A percentile compares a stretch with the other conserved stretches of the same genome.
Conservation (phyloP, 805 yeast species). For the Starmerella scarabaei region DNA sequence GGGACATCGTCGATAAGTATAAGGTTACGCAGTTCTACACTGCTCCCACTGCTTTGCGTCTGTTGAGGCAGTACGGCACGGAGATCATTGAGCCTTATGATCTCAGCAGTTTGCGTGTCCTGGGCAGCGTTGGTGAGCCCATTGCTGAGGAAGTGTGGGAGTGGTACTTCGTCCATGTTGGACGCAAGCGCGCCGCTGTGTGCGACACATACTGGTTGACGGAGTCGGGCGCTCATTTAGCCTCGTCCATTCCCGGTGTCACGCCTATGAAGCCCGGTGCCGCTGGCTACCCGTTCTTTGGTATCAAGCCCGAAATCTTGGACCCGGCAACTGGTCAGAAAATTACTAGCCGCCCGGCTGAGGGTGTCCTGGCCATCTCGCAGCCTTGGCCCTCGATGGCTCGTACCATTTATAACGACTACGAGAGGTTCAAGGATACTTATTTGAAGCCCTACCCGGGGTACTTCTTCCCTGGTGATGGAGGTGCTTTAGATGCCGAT, state of each 20-base stretch:
- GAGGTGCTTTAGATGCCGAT: constrained; percentile 93
- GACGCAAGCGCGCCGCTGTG: constrained; percentile 77
- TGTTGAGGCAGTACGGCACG: constrained; percentile 82
- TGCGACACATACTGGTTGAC: constrained; percentile 99
- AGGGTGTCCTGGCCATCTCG: constrained; percentile 87
- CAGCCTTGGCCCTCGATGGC: constrained; percentile 98
- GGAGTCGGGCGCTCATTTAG: constrained; percentile 90
- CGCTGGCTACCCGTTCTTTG: constrained; percentile 93
- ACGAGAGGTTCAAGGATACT: constrained; percentile 75
- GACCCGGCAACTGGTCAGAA: constrained; percentile 89
- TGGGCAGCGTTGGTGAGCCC: constrained; percentile 98
- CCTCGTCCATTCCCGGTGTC: constrained; percentile 89
- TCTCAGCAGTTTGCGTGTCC: constrained; percentile 71
- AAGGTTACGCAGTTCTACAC: constrained; percentile 92
- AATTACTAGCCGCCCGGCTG: constrained; percentile 75
- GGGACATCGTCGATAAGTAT: constrained; percentile 89
- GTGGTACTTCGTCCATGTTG: constrained; percentile 91
- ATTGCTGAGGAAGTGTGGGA: constrained; percentile 97
- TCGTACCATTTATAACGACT: constrained; percentile 85
- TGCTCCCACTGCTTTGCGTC: constrained; percentile 94
- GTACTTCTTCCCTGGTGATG: constrained; percentile 93
- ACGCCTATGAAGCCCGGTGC: constrained; percentile 95
- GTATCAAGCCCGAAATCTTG: constrained; percentile 77
- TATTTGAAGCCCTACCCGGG: constrained; percentile 89
- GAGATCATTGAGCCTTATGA: constrained; percentile 70